These are phyloP conservation scores for Picea sitchensis DNA, from an alignment of 75 land plant genomes.

Conservation along the genomic window DNA sequence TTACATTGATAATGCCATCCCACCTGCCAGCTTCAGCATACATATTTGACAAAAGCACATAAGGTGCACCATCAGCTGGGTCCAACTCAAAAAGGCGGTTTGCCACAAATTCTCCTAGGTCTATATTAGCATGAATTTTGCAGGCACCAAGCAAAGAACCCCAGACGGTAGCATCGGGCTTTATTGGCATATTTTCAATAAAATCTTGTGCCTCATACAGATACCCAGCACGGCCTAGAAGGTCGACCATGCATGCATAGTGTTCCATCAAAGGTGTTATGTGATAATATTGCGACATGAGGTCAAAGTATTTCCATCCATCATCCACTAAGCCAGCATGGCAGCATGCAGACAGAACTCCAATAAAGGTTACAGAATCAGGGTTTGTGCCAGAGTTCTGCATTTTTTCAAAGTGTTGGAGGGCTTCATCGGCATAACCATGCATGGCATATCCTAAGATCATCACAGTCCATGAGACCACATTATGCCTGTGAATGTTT, in stretches of 20 bases:
- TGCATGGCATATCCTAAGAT: slow-evolving; percentile 2
- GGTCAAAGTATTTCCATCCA: not conserved
- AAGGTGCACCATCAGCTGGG: not conserved
- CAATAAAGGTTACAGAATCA: not conserved
- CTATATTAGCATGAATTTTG: not conserved
- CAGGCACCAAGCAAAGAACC: slow-evolving; percentile 8
- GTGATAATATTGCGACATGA: not conserved
- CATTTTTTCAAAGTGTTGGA: not conserved
- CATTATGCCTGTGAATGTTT: slow-evolving; percentile 22
- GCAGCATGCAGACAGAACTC: not conserved
- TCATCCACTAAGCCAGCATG: slow-evolving; percentile 12
- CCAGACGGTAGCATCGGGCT: slow-evolving; percentile 11
- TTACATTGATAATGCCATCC: slow-evolving; percentile 20
- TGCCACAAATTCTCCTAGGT: not conserved
- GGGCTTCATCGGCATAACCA: slow-evolving; percentile 3
- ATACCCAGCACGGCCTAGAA: slow-evolving; percentile 8
- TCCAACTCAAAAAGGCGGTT: not conserved
- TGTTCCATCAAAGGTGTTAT: slow-evolving; percentile 12
- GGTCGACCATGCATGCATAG: slow-evolving; percentile 19
- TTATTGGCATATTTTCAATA: not conserved
- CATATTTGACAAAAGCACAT: slow-evolving; percentile 7
- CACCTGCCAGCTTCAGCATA: slow-evolving; percentile 14
- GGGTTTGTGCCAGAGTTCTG: not conserved
- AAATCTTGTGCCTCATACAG: slow-evolving; percentile 8
- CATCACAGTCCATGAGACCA: slow-evolving; percentile 40